Conservation (phyloP, 768 basidiomycete genomes). For the Trametes meyenii region DNA sequence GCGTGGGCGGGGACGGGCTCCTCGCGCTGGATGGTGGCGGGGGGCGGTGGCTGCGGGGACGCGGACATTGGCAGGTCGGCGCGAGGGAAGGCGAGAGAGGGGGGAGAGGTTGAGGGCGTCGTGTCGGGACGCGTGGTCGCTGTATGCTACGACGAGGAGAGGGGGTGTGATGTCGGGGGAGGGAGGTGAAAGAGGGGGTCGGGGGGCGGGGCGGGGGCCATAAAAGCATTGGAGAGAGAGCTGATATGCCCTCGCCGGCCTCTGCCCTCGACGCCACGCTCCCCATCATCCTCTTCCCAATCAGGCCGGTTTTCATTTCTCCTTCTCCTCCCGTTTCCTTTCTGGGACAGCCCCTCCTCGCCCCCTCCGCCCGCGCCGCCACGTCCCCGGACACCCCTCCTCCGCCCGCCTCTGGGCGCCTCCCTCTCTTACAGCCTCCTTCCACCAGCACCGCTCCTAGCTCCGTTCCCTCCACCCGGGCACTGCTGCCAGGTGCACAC, state of each 20-base stretch:
- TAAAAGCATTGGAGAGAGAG: constrained; percentile 5
- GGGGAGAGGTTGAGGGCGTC: constrained; percentile 6
- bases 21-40: constrained; percentile 19
- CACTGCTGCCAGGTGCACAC: neutral
- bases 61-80: constrained; percentile 25
- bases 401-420: constrained; percentile 12
- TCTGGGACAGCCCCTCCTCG: constrained; percentile 5
- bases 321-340: neutral
- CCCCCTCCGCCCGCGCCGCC: constrained; percentile 12
- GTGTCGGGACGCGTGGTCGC: constrained; percentile 38
- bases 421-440: no score
- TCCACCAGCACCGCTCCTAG: no score
- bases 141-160: constrained; percentile 34
- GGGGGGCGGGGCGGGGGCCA: constrained; percentile 23
- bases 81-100: no score
- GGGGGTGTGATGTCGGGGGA: constrained; percentile 11
- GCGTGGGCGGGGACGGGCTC: constrained; percentile 19
- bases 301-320: constrained; percentile 20
- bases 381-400: constrained; percentile 9
- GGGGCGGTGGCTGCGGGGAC: constrained; percentile 28
- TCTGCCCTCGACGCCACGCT: constrained; percentile 20
- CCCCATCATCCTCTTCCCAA: constrained; percentile 14
- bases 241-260: constrained; percentile 10
- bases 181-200: constrained; percentile 13
- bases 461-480: no score